A percentile compares a stretch with the other conserved stretches of the same genome.
These are phyloP conservation scores for Phylloporus sp. DNA, from an alignment of 768 basidiomycete species.

Conservation along the genomic window DNA sequence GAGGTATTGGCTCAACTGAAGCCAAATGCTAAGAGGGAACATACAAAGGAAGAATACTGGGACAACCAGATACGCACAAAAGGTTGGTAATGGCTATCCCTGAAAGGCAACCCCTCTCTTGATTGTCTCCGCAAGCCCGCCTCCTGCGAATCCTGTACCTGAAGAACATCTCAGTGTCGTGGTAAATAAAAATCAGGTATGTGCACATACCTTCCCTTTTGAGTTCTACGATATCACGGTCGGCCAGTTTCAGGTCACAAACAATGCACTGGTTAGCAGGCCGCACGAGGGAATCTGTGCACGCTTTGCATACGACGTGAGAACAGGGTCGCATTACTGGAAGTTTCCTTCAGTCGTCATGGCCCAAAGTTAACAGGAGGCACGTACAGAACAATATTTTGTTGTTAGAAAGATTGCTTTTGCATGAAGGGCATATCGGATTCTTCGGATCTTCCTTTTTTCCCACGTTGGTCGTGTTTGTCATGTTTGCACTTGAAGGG, in stretches of 20 bases:
- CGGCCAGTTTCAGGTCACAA: constrained; percentile 65
- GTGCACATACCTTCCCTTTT: constrained; percentile 74
- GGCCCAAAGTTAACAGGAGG: not conserved
- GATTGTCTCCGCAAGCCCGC: constrained; percentile 88
- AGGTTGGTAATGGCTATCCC: constrained; percentile 42
- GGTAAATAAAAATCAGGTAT: not conserved
- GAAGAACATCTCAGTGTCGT: constrained; percentile 5
- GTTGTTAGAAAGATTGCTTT: constrained; percentile 78
- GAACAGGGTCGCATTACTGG: constrained; percentile 82
- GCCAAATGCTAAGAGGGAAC: not conserved
- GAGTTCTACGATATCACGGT: constrained; percentile 76
- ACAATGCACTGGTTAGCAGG: constrained; percentile 80
- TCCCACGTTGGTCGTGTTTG: constrained; percentile 31
- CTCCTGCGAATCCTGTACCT: constrained; percentile 94
- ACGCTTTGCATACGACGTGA: constrained; percentile 90
- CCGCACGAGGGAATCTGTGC: constrained; percentile 81
- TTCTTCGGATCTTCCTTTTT: constrained; percentile 53
- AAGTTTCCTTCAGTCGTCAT: not conserved
- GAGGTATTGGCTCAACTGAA: not conserved
- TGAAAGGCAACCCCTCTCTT: constrained; percentile 83
- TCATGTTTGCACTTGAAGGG: constrained; percentile 36
- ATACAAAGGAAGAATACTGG: not conserved
- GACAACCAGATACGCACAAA: constrained; percentile 2
- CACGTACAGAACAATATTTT: constrained; percentile 63
- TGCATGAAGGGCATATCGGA: constrained; percentile 86